Percentiles rank a stretch among this genome's conserved stretches.
phyloP scores from a whole-genome alignment of 176 grass and related monocot genomes.

The Oryza rufipogon region DNA sequence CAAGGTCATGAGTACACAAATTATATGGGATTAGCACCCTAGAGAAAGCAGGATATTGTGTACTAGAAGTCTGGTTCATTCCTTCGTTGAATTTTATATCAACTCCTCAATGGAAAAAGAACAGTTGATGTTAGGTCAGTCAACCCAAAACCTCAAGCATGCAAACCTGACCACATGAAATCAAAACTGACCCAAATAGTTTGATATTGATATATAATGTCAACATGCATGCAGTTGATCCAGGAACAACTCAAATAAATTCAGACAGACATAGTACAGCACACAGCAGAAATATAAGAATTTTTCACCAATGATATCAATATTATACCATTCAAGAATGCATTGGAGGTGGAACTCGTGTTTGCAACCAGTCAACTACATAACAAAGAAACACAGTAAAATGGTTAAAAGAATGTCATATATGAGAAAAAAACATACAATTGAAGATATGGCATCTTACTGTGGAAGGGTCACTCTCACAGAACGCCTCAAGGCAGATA shows the following conservation, averaged over 20 bases:
- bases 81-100: background rate
- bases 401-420: background rate
- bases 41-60: background rate
- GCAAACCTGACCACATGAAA: background rate
- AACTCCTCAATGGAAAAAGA: background rate
- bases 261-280: conserved; percentile 27
- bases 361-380: conserved; percentile 90
- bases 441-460: conserved; percentile 47
- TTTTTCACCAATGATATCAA: background rate
- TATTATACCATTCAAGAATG: conserved; percentile 96
- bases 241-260: background rate
- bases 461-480: conserved; percentile 76
- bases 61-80: background rate
- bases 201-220: background rate
- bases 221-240: background rate
- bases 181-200: background rate
- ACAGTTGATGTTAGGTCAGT: background rate
- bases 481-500: conserved; percentile 91
- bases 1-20: background rate
- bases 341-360: conserved; percentile 98
- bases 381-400: conserved; percentile 42
- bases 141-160: conserved; percentile 2
- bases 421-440: conserved; percentile 20
- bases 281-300: conserved; percentile 9
- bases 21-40: background rate